Conservation (phyloP, 225 moss, liverwort and hornwort genomes). For the Thuidium tamariscinum region DNA sequence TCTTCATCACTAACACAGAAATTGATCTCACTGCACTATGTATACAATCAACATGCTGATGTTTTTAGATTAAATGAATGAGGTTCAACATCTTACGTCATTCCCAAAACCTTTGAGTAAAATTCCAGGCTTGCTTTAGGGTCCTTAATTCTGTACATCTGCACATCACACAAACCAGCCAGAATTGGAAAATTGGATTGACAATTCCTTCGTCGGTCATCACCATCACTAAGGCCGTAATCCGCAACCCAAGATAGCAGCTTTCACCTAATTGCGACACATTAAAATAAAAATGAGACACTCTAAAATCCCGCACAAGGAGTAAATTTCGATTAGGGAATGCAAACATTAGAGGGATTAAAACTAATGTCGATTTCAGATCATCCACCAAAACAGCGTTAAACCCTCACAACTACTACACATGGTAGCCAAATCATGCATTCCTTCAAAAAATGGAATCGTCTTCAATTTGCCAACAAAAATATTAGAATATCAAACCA, state of each 20-base stretch:
- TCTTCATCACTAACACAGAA: background rate
- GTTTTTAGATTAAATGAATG: background rate
- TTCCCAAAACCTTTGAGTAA: slow-evolving; percentile 66
- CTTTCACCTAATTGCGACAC: background rate
- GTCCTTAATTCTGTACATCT: slow-evolving; percentile 82
- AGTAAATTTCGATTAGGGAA: background rate
- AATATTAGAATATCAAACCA: background rate
- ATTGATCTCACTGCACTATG: background rate
- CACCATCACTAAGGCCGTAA: background rate
- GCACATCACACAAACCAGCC: background rate
- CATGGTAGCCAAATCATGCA: background rate
- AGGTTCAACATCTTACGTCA: slow-evolving; percentile 48
- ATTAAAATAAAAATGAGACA: background rate
- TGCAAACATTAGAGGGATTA: background rate
- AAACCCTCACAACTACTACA: background rate
- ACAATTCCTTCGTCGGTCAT: background rate
- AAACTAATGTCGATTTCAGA: background rate
- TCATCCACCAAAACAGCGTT: background rate
- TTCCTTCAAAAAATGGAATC: background rate
- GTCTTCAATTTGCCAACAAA: background rate
- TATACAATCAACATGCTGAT: background rate
- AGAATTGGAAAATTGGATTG: background rate
- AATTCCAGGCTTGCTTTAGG: slow-evolving; percentile 69
- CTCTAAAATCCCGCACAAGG: background rate
- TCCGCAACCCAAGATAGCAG: background rate